phyloP scores from a whole-genome alignment of 2,329 filamentous ascomycete genomes.

The Pestalotiopsis sp. region DNA sequence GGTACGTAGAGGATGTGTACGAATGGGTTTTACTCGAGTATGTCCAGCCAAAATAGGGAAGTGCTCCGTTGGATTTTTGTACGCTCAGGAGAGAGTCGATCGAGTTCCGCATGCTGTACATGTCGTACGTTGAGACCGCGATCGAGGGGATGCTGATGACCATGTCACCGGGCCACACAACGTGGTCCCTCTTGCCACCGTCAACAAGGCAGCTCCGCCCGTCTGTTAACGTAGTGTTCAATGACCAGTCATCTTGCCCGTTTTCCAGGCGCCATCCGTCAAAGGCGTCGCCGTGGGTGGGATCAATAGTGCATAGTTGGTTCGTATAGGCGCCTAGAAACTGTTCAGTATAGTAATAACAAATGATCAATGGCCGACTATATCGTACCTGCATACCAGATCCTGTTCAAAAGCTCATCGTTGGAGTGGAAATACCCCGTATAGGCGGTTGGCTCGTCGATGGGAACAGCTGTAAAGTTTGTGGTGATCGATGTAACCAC shows the following conservation, averaged over 20 bases:
- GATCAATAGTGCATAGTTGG: constrained; percentile 33
- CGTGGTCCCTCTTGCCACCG: constrained; percentile 60
- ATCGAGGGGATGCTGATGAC: constrained; percentile 56
- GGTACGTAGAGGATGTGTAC: constrained; percentile 48
- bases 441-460: constrained; percentile 24
- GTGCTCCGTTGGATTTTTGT: constrained; percentile 44
- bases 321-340: constrained; percentile 46
- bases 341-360: neutral
- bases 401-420: constrained; percentile 52
- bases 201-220: constrained; percentile 42
- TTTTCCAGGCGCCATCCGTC: constrained; percentile 17
- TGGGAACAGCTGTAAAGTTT: neutral
- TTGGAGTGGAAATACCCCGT: constrained; percentile 56
- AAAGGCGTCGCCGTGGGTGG: constrained; percentile 20
- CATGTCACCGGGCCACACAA: constrained; percentile 66
- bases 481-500: neutral
- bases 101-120: constrained; percentile 51
- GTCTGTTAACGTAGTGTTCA: constrained; percentile 35
- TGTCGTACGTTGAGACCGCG: constrained; percentile 56
- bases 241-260: constrained; percentile 28
- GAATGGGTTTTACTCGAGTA: constrained; percentile 25
- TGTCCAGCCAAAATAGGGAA: constrained; percentile 54
- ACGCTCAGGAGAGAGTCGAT: constrained; percentile 49
- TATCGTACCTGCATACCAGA: constrained; percentile 44
- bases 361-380: neutral